These are phyloP conservation scores for Blastocladiella britannica DNA, from an alignment of 192 early-diverging fungal species.

Conservation along the genomic window DNA sequence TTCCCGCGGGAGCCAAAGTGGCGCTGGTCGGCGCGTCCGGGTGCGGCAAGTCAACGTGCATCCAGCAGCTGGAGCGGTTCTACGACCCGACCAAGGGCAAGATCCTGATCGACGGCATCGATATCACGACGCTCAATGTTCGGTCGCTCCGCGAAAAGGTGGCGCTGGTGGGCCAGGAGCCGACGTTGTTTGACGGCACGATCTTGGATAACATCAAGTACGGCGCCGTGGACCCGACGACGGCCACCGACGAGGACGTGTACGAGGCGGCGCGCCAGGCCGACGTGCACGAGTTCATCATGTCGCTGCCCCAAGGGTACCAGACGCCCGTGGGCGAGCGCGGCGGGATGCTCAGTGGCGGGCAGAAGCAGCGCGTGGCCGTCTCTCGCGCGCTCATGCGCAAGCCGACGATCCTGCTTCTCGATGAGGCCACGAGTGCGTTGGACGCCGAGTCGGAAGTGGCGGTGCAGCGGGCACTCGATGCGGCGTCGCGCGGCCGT, in stretches of 20 bases:
- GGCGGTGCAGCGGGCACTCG: constrained; percentile 42
- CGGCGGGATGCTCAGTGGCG: constrained; percentile 51
- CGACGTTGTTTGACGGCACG: constrained; percentile 56
- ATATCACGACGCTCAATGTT: constrained; percentile 58
- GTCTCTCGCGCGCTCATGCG: constrained; percentile 53
- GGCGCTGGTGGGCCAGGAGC: constrained; percentile 79
- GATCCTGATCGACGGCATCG: constrained; percentile 49
- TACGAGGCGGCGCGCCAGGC: constrained; percentile 35
- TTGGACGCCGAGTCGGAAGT: constrained; percentile 41
- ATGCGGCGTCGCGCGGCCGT: constrained; percentile 26
- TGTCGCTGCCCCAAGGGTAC: constrained; percentile 56
- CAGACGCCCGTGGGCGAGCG: constrained; percentile 46
- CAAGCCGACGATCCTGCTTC: constrained; percentile 21
- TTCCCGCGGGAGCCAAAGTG: constrained; percentile 43
- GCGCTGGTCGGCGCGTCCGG: constrained; percentile 75
- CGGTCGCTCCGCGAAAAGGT: constrained; percentile 65
- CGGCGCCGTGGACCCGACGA: constrained; percentile 29
- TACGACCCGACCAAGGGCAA: constrained; percentile 44
- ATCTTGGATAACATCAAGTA: constrained; percentile 68
- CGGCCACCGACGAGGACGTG: constrained; percentile 50
- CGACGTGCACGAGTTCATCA: constrained; percentile 67
- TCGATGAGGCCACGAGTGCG: constrained; percentile 25
- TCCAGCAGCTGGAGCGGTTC: constrained; percentile 46
- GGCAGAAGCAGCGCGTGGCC: constrained; percentile 89
- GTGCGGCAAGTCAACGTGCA: constrained; percentile 60